Percentiles rank a stretch among this genome's conserved stretches.
Conservation (phyloP, 1,139 yeast species). For the Saccharomyces pastorianus region DNA sequence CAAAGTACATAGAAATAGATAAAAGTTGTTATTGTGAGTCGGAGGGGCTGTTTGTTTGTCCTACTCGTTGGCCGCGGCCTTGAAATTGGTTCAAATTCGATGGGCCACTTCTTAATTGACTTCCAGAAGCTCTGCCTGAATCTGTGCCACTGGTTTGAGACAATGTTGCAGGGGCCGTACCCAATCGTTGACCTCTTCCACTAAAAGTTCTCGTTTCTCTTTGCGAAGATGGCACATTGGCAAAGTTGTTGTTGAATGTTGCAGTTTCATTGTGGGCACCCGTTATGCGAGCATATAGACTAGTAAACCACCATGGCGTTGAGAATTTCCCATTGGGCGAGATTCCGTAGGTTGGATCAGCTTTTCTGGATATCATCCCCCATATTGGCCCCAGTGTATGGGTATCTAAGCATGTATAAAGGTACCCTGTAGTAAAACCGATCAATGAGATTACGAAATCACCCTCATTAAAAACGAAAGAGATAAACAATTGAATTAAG, state of each 20-base stretch:
- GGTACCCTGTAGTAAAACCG: constrained; percentile 26
- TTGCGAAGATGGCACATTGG: neutral
- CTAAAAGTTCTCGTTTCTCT: constrained; percentile 5
- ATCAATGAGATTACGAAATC: constrained; percentile 17
- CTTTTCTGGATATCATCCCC: constrained; percentile 18
- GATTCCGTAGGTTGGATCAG: constrained; percentile 18
- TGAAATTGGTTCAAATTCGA: constrained; percentile 6
- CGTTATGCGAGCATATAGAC: constrained; percentile 4
- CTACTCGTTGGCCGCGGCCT: constrained; percentile 13
- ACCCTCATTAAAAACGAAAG: constrained; percentile 21
- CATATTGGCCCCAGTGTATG: constrained; percentile 29
- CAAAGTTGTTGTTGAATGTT: neutral
- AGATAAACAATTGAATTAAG: constrained; percentile 22
- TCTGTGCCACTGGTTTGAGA: neutral
- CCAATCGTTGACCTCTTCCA: constrained; percentile 14
- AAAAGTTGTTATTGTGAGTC: constrained; percentile 9
- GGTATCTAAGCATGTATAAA: constrained; percentile 30
- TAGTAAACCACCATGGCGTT: constrained; percentile 22
- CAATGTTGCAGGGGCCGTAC: constrained; percentile 1
- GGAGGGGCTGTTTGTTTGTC: constrained; percentile 13
- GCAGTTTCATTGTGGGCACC: neutral
- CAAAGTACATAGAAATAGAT: neutral
- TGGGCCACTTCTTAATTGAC: neutral
- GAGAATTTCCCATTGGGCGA: constrained; percentile 22
- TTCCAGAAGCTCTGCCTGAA: neutral